Base-by-base conservation (phyloP, 23 red algal species). In the Gracilaria gracilis region DNA sequence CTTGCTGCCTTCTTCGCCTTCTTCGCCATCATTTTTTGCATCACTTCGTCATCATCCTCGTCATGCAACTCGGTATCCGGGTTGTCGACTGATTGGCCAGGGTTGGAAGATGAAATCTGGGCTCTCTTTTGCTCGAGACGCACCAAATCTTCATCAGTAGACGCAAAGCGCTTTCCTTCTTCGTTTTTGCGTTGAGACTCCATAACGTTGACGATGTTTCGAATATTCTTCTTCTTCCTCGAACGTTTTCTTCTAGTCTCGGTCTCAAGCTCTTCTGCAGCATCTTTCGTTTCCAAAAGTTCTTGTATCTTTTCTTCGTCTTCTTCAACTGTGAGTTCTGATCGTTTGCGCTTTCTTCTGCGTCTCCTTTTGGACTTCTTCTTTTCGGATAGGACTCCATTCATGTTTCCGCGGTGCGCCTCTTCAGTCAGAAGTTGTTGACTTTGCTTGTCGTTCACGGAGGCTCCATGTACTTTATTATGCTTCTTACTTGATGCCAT, bases 1-100 rank as follows among this genome's bases (percentile, higher is more conserved):
- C 49, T 58, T 20, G 89, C 89, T 29, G 61, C 89, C 49, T 84
- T 92, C 49, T 84, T 83, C 39, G 59, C 89, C 65, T 92, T 92
- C 66, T 92, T 92, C 14, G 78, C 89, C 20, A 92, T 9, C 89
- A 92, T 92, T 47, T 51, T 53, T 16, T 74, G 48, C 89, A 84
- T 84, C 13, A 92, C 78, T 20, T 75, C 47, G 65, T 84, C 71
- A 67, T 92, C 89, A 65, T 92, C 80, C 14, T 84, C 78, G 31
- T 16, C 39, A 20, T 42, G 49, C 57, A 44, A 38, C 13, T 20
- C 29, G 4, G 27, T 59, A 78, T n/a, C 8, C n/a, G 8, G n/a
- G 62, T 37, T 11, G 24, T 23, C 54, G 8, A 23, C 54, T 13
- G 37, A 42, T 16, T 33, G 32, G 37, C 12, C n/a, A 80, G n/a